Evolutionary conservation across 257 asterid genomes (phyloP).

Genomic region (Nemophila menziesii): DNA sequence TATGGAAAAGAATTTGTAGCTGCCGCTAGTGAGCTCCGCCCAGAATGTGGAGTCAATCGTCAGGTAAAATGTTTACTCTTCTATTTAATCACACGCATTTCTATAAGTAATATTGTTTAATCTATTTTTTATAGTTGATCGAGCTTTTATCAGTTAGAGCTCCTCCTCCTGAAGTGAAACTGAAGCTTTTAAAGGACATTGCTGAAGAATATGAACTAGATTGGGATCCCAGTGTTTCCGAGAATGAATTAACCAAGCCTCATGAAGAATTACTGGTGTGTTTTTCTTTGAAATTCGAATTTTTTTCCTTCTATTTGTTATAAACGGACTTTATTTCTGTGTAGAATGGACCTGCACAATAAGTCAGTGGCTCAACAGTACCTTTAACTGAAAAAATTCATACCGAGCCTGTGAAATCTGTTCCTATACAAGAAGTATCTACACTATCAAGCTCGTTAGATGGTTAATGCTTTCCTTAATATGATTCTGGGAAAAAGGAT

Average conservation of each 20-base stretch:
- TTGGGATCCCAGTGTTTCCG: slow-evolving; percentile 84
- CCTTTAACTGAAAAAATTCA: slow-evolving; percentile 58
- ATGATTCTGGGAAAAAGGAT: too few relatives aligned
- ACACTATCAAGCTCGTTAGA: too few relatives aligned
- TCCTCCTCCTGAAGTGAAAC: slow-evolving; percentile 78
- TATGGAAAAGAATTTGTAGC: slow-evolving; percentile 79
- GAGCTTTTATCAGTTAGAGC: slow-evolving; percentile 86
- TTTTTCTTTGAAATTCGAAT: slow-evolving; percentile 4
- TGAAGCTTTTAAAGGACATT: slow-evolving; percentile 79
- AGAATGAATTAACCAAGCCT: slow-evolving; percentile 57
- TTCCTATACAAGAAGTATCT: slow-evolving; percentile 34
- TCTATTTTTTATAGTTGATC: slow-evolving; percentile 44
- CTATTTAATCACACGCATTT: too few relatives aligned
- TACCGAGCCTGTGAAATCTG: slow-evolving; percentile 22
- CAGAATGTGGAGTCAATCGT: slow-evolving; percentile 95
- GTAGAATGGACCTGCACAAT: slow-evolving; percentile 74
- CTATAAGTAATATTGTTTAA: too few relatives aligned
- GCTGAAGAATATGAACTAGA: slow-evolving; percentile 88
- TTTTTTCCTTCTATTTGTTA: slow-evolving; percentile 8
- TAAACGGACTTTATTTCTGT: slow-evolving; percentile 9
- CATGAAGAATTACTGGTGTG: slow-evolving; percentile 86
- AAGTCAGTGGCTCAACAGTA: slow-evolving; percentile 46
- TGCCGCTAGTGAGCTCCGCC: slow-evolving; percentile 91
- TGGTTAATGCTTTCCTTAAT: too few relatives aligned
- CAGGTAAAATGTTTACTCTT: too few relatives aligned